A percentile compares a stretch with the other conserved stretches of the same genome.
phyloP scores from a whole-genome alignment of 495 filamentous ascomycete genomes.

The Daldinia childiae region DNA sequence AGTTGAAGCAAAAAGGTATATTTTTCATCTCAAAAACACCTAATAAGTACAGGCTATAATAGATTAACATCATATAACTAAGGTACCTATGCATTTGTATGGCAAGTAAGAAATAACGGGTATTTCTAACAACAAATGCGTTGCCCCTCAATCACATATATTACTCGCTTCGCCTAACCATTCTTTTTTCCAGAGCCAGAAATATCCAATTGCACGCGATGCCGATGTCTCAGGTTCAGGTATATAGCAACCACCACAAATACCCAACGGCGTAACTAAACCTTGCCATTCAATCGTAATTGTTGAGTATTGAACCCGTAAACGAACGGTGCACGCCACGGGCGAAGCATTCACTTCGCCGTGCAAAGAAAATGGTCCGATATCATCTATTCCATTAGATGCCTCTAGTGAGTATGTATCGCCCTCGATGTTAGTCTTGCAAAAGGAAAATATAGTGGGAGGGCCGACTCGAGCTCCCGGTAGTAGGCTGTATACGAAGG shows the following conservation, averaged over 20 bases:
- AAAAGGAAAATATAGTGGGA: constrained; percentile 23
- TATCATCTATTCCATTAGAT: constrained; percentile 10
- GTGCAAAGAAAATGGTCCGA: constrained; percentile 9
- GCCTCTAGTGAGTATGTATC: constrained; percentile 25
- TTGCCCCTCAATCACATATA: neutral
- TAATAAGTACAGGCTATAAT: neutral
- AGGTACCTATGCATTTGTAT: neutral
- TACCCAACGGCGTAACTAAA: constrained; percentile 26
- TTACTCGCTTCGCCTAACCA: constrained; percentile 10
- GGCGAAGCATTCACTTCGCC: constrained; percentile 22
- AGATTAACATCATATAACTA: neutral
- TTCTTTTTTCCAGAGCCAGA: constrained; percentile 40
- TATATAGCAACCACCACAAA: constrained; percentile 21
- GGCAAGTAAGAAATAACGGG: neutral
- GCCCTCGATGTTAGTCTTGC: constrained; percentile 7
- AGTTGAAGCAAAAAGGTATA: too few relatives aligned
- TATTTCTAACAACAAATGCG: neutral
- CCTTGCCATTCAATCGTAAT: constrained; percentile 6
- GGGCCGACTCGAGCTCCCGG: neutral
- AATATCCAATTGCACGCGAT: constrained; percentile 14
- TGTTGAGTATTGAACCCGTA: constrained; percentile 10
- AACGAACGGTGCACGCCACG: constrained; percentile 8
- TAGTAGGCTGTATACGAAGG: constrained; percentile 4
- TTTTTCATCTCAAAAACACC: neutral
- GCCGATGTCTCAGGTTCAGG: neutral